Percentiles rank a stretch among this genome's conserved stretches.
Conservation (phyloP, 176 grass and related monocot species). For the Leersia perrieri region DNA sequence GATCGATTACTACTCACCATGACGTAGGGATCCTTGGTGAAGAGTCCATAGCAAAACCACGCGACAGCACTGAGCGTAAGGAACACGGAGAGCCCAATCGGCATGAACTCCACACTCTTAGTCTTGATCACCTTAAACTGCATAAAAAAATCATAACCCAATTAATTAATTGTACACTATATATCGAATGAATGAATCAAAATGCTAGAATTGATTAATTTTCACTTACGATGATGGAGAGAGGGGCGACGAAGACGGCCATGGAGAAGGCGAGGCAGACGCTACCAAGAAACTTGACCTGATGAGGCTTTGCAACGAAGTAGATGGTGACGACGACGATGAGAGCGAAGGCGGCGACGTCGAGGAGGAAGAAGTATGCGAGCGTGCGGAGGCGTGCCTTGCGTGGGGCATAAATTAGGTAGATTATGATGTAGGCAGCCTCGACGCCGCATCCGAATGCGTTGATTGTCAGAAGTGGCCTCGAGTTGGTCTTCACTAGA, state of each 20-base stretch:
- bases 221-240: conserved; percentile 94
- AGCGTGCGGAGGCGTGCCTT: conserved; percentile 43
- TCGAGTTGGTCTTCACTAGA: conserved; percentile 57
- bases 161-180: no score
- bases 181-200: neutral
- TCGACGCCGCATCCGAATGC: conserved; percentile 71
- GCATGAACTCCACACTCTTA: conserved; percentile 89
- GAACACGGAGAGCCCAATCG: conserved; percentile 69
- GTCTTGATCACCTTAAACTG: conserved; percentile 74
- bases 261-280: conserved; percentile 90
- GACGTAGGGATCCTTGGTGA: conserved; percentile 65
- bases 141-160: no score
- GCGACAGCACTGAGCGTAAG: conserved; percentile 74
- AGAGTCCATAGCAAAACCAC: conserved; percentile 76
- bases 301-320: neutral
- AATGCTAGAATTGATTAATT: no score
- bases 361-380: conserved; percentile 57
- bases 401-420: conserved; percentile 56
- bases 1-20: no score
- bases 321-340: conserved; percentile 55
- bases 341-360: conserved; percentile 60
- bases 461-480: conserved; percentile 78
- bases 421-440: conserved; percentile 58
- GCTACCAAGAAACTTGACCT: conserved; percentile 76
- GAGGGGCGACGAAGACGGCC: conserved; percentile 81